Evolutionary conservation across 1,284 basidiomycete species (phyloP), one percentile per base, ranked within the genome.

Genomic region (Melampsora larici-populina): DNA sequence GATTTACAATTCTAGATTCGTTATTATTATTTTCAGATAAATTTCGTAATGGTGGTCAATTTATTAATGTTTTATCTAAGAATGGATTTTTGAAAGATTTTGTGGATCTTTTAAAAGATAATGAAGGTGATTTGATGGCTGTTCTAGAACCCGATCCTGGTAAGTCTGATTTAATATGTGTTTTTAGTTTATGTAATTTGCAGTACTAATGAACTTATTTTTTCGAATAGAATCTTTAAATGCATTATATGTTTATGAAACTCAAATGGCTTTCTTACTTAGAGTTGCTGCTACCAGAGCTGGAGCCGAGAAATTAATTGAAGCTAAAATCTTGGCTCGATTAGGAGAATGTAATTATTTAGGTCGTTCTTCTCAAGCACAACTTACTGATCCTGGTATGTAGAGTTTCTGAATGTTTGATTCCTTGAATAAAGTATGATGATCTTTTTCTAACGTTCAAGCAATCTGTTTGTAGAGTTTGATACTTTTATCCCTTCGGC

Each of bases 161-260:
- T 71, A 31, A 48, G 68, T 78, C 36, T 8, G 8, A 21, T 17
- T 62, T 60, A 13, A 43, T n/a, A 26, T 64, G 40, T 33, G 49
- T n/a, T 15, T 36, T 24, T n/a, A 40, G 17, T 13, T 13, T 51
- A 18, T 24, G 24, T 36, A 21, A 26, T 18, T 51, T 66, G 36
- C 66, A 21, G 7, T 36, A n/a, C 31, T 55, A 1, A 26, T 60
- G 0, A 58, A 43, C 5, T 65, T 7, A 43, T 13, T 46, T 55
- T 43, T 65, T 65, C 26, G 1, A 13, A 43, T 55, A 78, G 76
- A 78, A 81, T 92, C 93, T 79, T 85, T 99, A 26, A 96, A 97
- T 82, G 88, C 93, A 0, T 87, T 96, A 65, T 98, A 97, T 84
- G 92, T 98, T 18, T 98, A 96, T 82, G 96, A 98, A 84, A 89